Conservation (phyloP, 257 asterid species). For the Solanum gracilifrons region DNA sequence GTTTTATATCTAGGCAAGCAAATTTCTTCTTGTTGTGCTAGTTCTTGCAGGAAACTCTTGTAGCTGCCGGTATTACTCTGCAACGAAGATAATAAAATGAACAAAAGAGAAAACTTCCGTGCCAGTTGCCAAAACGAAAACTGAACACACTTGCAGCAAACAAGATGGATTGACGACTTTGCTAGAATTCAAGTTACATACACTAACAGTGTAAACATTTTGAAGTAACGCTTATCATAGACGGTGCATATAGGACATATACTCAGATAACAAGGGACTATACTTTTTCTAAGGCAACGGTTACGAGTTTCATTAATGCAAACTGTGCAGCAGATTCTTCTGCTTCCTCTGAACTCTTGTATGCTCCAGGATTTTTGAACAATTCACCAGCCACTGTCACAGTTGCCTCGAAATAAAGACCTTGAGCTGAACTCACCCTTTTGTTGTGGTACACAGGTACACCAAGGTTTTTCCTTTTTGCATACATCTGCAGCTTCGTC, state of each 20-base stretch:
- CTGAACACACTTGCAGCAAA: background rate
- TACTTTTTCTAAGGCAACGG: slow-evolving; percentile 24
- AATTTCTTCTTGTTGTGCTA: slow-evolving; percentile 16
- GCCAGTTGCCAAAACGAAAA: background rate
- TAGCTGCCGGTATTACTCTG: slow-evolving; percentile 16
- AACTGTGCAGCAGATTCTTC: slow-evolving; percentile 32
- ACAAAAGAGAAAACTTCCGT: background rate
- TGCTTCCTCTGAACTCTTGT: slow-evolving; percentile 20
- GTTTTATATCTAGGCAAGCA: slow-evolving; percentile 8
- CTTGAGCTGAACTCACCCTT: slow-evolving; percentile 4
- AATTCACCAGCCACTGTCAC: slow-evolving; percentile 13
- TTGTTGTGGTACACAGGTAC: slow-evolving; percentile 6
- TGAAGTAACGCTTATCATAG: background rate
- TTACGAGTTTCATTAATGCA: slow-evolving; percentile 23
- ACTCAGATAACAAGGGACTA: background rate
- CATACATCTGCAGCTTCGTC: slow-evolving; percentile 28
- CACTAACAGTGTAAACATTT: background rate
- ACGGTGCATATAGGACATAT: background rate
- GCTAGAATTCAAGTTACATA: background rate
- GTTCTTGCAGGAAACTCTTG: slow-evolving; percentile 32
- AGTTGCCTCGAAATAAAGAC: slow-evolving; percentile 13
- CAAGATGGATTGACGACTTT: background rate
- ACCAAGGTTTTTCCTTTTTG: slow-evolving; percentile 18
- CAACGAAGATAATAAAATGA: background rate
- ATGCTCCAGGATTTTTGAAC: slow-evolving; percentile 12